Conservation (phyloP, 331 rosid species). For the Quercus phellos region DNA sequence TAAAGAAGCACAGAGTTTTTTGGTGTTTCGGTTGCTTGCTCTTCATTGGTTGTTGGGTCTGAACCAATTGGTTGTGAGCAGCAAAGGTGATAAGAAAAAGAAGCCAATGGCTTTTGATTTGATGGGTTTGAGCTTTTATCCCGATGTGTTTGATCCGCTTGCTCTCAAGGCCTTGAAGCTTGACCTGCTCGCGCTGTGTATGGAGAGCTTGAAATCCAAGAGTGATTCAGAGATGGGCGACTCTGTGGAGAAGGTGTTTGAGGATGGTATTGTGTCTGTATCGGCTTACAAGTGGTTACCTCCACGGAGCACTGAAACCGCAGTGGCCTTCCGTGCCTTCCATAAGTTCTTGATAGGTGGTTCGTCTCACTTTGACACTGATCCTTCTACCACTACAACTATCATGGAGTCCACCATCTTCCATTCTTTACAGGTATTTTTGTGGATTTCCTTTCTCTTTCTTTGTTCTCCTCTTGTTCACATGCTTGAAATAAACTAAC, state of each 20-base stretch:
- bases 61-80: slow-evolving; percentile 39
- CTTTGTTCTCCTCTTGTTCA: not conserved
- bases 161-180: slow-evolving; percentile 88
- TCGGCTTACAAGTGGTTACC: slow-evolving; percentile 92
- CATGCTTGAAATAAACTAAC: not conserved
- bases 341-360: slow-evolving; percentile 71
- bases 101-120: slow-evolving; percentile 27
- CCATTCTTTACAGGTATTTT: slow-evolving; percentile 54
- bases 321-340: slow-evolving; percentile 64
- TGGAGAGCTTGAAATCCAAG: slow-evolving; percentile 29
- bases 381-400: slow-evolving; percentile 57
- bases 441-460: not conserved
- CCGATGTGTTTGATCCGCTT: slow-evolving; percentile 77
- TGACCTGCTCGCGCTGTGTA: slow-evolving; percentile 60
- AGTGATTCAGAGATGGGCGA: slow-evolving; percentile 25
- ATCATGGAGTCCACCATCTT: slow-evolving; percentile 63
- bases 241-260: slow-evolving; percentile 54
- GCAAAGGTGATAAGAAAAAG: slow-evolving; percentile 26
- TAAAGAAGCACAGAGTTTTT: slow-evolving; percentile 58
- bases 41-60: slow-evolving; percentile 91
- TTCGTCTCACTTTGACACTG: slow-evolving; percentile 59
- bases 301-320: slow-evolving; percentile 75
- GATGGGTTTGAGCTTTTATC: slow-evolving; percentile 47
- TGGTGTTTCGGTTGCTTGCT: slow-evolving; percentile 83
- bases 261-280: slow-evolving; percentile 71